Base-by-base conservation (phyloP, 2,329 filamentous ascomycete species). In the Metarhizium sp. region DNA sequence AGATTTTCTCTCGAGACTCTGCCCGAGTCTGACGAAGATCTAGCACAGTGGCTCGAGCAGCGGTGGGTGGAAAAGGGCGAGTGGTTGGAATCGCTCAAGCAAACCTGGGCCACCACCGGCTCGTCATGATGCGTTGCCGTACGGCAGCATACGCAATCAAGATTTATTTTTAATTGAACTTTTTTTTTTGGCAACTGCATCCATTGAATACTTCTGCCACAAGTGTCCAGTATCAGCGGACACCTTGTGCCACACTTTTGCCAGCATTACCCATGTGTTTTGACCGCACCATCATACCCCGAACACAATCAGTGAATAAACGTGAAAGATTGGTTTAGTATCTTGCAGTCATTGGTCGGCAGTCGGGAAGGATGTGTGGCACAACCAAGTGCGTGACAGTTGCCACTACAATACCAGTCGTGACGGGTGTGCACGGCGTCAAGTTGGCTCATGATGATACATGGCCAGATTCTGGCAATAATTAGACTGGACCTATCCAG, bases 11-110 rank as follows among this genome's bases (percentile, higher is more conserved):
- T 80, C n/a, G 72, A 73, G 51, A 71, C 76, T 40, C 66, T 80
- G 48, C 78, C 76, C 16, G 58, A 68, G 16, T 72, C 66, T n/a
- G 77, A 80, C 53, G 73, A 72, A 25, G 75, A 71, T 55, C 63
- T 80, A 55, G 75, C 74, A 11, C 72, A 70, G 58, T 82, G 78
- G 79, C 65, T 82, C 25, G 78, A 82, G 66, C 66, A 73, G 54
- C 64, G 74, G 42, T 81, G 77, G 78, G 61, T 80, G 30, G 75
- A 78, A 61, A 82, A 81, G 63, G 78, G 77, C 2, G 67, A 75
- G 55, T 78, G 73, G 70, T 64, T 82, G 32, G 76, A 80, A 56
- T 63, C 46, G 16, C 52, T 57, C 57, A 62, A 59, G 34, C 56
- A 60, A 51, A 59, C 60, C 45, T 64, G 61, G 58, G 42, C 48